Evolutionary conservation across 805 yeast genomes (phyloP), one percentile per base, ranked within the genome.

Genomic region (Kluyveromyces nonfermentans): DNA sequence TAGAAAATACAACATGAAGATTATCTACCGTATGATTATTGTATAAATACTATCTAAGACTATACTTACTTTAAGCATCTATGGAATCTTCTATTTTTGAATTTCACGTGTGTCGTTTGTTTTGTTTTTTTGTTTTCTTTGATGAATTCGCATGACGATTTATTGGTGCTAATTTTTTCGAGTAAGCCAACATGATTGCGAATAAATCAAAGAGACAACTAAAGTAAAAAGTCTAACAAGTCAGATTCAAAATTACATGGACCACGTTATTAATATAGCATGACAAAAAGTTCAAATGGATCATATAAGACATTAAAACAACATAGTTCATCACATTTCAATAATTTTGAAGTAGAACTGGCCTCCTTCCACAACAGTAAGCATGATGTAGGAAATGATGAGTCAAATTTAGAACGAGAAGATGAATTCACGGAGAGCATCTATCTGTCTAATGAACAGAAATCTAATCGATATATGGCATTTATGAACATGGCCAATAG

Each of bases 401-500:
- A 50, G 18, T 43, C 42, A 8, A 54, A 50, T 35, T 51, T 51
- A 30, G 59, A 57, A 9, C 45, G 47, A 30, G 57, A 52, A 25
- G 46, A 43, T 14, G 49, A 45, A 7, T 21, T 45, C 4, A 48
- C 49, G 6, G 22, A 35, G 17, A 40, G 44, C 8, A 40, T 50
- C 30, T 32, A 46, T 15, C 40, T 47, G 14, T 63, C 62, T 7
- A 54, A 54, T n/a, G 55, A 51, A 15, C 54, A 56, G 33, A 77
- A 75, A 51, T 77, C 85, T 2, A 73, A 71, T 34, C 71, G 89
- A 73, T 75, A 74, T 46, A 83, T 83, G 86, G 97, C 97, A 5
- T 88, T 89, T 57, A 85, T 89, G 94, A 90, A 90, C 63, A 88
- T 89, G 95, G 95, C 96, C 8, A 89, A 89, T 63, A 82, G 94